phyloP scores from a whole-genome alignment of 108 stramenopile genomes.

The Skeletonema menzelii region DNA sequence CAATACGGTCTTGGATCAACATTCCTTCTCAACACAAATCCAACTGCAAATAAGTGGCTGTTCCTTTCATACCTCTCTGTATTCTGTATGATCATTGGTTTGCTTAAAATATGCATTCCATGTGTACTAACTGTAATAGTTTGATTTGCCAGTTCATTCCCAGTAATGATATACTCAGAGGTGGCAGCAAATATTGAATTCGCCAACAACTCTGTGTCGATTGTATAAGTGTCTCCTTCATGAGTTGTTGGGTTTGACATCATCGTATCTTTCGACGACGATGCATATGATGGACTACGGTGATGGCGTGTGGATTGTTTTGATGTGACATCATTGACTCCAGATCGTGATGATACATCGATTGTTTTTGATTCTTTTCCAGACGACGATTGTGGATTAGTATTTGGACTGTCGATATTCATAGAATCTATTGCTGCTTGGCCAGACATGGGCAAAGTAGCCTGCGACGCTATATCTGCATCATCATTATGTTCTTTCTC shows the following conservation, averaged over 20 bases:
- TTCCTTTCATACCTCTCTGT: constrained; percentile 75
- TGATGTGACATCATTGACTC: neutral
- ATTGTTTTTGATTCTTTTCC: constrained; percentile 1
- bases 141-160: constrained; percentile 75
- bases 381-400: neutral
- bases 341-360: neutral
- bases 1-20: constrained; percentile 75
- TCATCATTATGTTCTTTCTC: neutral
- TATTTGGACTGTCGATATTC: neutral
- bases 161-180: constrained; percentile 84
- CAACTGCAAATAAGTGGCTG: constrained; percentile 76
- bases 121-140: constrained; percentile 77
- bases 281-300: constrained; percentile 21
- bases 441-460: neutral
- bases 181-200: constrained; percentile 80
- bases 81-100: constrained; percentile 69
- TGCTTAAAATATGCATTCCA: constrained; percentile 74
- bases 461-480: neutral
- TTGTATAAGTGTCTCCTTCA: constrained; percentile 34
- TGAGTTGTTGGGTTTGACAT: neutral
- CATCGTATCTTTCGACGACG: constrained; percentile 22
- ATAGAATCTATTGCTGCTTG: neutral
- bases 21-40: constrained; percentile 68
- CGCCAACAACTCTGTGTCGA: constrained; percentile 34
- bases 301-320: constrained; percentile 7